Evolutionary conservation across 2,329 filamentous ascomycete genomes (phyloP), one percentile per base, ranked within the genome.

Genomic region (Whalleya microplaca): DNA sequence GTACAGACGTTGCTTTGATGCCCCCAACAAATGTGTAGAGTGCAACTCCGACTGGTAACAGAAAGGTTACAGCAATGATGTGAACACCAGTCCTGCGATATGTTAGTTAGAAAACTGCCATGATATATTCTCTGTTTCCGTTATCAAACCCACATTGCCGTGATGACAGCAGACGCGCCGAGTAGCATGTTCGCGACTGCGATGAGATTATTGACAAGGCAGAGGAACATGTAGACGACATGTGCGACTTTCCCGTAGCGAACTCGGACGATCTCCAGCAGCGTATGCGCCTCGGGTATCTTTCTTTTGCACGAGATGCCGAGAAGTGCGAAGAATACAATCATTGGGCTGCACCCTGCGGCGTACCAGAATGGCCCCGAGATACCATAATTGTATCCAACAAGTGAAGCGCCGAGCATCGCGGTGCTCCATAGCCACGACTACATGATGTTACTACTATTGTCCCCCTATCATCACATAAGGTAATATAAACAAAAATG

Each of bases 281-380:
- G 72, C 0, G 82, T 84, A 55, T 84, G 81, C 0, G 81, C 82
- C 51, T 82, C 76, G 0, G 81, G 81, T 1, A 81, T 78, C 27
- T 81, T 78, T 23, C 78, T 64, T 54, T 84, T 84, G 68, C 78
- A 81, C 0, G 76, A 77, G 10, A 83, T 81, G 0, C 78, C 80
- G 1, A 82, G 67, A 0, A 82, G 59, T 0, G 81, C 75, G 47
- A 84, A 83, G 65, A 84, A 82, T 0, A 81, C 78, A 43, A 84
- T 84, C 78, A 82, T 82, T 0, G 80, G 78, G 9, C 29, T 45
- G n/a, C 46, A 51, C 69, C 81, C 82, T 45, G 80, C 81, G 2
- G 80, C 81, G 56, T 81, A 85, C 82, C 81, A 85, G 52, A 85
- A 84, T 0, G 81, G 81, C 0, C 81, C 81, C 1, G 80, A 78